Conservation (phyloP, 257 asterid genomes). For the Primulina tabacum region DNA sequence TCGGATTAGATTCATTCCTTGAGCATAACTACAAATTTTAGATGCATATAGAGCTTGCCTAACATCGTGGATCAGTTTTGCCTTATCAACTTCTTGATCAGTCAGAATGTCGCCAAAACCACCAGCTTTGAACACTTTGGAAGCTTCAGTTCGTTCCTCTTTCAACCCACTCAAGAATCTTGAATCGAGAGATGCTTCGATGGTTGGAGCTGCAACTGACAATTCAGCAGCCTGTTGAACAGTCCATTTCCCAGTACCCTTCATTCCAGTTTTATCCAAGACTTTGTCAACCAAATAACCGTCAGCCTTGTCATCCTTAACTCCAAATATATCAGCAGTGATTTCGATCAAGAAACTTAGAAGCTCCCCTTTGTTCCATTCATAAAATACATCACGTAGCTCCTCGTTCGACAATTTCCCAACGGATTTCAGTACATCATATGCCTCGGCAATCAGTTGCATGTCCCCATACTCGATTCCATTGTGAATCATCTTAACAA, state of each 20-base stretch:
- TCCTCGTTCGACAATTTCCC: slow-evolving; percentile 89
- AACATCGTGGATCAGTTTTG: slow-evolving; percentile 69
- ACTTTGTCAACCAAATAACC: slow-evolving; percentile 91
- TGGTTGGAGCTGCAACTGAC: slow-evolving; percentile 92
- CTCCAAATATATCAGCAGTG: slow-evolving; percentile 86
- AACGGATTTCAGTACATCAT: slow-evolving; percentile 83
- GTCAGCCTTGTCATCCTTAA: slow-evolving; percentile 86
- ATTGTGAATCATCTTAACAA: slow-evolving; percentile 92
- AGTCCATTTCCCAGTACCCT: slow-evolving; percentile 98
- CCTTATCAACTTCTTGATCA: slow-evolving; percentile 65
- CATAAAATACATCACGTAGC: slow-evolving; percentile 59
- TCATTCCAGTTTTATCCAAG: slow-evolving; percentile 95
- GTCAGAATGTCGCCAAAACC: slow-evolving; percentile 59
- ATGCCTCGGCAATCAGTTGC: slow-evolving; percentile 95
- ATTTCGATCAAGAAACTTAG: slow-evolving; percentile 91
- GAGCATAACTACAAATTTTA: slow-evolving; percentile 90
- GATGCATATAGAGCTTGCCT: slow-evolving; percentile 87
- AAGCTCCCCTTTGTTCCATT: slow-evolving; percentile 98
- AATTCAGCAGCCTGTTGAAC: slow-evolving; percentile 97
- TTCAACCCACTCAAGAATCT: slow-evolving; percentile 94
- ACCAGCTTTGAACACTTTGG: slow-evolving; percentile 70
- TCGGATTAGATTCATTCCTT: slow-evolving; percentile 90
- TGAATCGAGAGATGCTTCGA: slow-evolving; percentile 88
- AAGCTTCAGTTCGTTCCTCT: slow-evolving; percentile 79
- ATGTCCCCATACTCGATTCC: slow-evolving; percentile 97